Conservation (phyloP, 2,329 filamentous ascomycete genomes). For the Cercospora brassicicola region DNA sequence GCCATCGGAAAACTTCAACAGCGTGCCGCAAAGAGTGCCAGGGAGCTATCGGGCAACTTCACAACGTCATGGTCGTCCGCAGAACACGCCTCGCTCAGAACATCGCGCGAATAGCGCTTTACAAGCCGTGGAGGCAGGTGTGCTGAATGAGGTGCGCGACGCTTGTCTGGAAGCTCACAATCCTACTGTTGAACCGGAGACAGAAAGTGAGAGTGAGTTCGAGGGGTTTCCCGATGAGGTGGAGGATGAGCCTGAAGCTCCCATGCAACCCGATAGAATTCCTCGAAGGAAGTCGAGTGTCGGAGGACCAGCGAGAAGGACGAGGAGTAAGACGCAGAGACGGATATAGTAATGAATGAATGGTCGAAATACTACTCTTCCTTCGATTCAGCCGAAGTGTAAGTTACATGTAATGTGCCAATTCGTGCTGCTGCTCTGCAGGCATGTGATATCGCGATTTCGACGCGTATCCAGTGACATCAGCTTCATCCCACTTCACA, state of each 20-base stretch:
- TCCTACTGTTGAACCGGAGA: not conserved
- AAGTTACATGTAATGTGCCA: not conserved
- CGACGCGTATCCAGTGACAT: slow-evolving; percentile 14
- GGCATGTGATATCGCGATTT: slow-evolving; percentile 12
- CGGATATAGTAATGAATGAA: not conserved
- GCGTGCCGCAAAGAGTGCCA: not conserved
- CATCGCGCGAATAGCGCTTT: not conserved
- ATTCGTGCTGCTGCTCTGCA: not conserved
- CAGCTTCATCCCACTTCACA: slow-evolving; percentile 10
- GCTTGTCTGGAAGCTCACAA: not conserved
- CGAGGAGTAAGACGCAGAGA: not conserved
- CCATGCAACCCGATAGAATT: not conserved
- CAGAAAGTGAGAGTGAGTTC: slow-evolving; percentile 1
- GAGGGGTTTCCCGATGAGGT: not conserved
- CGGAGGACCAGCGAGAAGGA: slow-evolving; percentile 1
- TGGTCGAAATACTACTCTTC: not conserved
- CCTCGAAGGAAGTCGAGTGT: not conserved
- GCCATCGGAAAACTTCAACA: not conserved
- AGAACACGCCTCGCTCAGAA: not conserved
- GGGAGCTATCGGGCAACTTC: not conserved
- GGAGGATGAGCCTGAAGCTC: not conserved
- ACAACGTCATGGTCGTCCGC: not conserved
- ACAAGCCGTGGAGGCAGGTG: not conserved
- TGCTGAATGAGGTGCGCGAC: not conserved
- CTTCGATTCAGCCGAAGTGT: not conserved